phyloP scores from a whole-genome alignment of 2,329 filamentous ascomycete species.

The Ophiognomonia clavigignenti-juglandacearum region DNA sequence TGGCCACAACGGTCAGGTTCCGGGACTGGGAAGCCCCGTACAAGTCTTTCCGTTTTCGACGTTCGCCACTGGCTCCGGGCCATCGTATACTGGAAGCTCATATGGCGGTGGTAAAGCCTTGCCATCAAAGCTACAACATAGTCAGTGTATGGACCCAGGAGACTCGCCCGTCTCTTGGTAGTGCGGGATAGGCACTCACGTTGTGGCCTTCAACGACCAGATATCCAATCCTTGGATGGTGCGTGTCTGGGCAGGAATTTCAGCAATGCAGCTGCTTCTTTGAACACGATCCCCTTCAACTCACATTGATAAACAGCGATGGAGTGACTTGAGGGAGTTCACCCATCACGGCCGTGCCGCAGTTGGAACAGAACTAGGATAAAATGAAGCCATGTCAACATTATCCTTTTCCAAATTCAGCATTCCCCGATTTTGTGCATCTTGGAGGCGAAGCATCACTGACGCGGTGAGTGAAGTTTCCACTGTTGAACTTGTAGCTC shows the following conservation, averaged over 20 bases:
- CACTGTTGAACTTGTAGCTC: constrained; percentile 37
- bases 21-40: neutral
- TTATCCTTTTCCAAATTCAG: too few relatives aligned
- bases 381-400: neutral
- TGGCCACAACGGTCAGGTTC: neutral
- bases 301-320: constrained; percentile 34
- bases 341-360: constrained; percentile 39
- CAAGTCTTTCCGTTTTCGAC: constrained; percentile 33
- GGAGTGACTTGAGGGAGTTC: constrained; percentile 19
- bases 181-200: neutral
- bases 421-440: neutral
- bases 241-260: constrained; percentile 9
- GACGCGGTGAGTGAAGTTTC: constrained; percentile 36
- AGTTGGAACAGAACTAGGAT: constrained; percentile 46
- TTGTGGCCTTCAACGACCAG: constrained; percentile 1
- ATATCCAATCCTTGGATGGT: constrained; percentile 9
- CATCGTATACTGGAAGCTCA: constrained; percentile 32
- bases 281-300: constrained; percentile 13
- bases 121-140: constrained; percentile 33
- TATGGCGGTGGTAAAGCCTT: constrained; percentile 27
- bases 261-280: neutral
- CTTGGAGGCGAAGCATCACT: neutral
- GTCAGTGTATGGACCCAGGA: neutral
- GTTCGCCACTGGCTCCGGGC: constrained; percentile 32
- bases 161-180: too few relatives aligned